Evolutionary conservation across 495 filamentous ascomycete genomes (phyloP), one percentile per base, ranked within the genome.

Genomic region (Tetracladium setigerum): DNA sequence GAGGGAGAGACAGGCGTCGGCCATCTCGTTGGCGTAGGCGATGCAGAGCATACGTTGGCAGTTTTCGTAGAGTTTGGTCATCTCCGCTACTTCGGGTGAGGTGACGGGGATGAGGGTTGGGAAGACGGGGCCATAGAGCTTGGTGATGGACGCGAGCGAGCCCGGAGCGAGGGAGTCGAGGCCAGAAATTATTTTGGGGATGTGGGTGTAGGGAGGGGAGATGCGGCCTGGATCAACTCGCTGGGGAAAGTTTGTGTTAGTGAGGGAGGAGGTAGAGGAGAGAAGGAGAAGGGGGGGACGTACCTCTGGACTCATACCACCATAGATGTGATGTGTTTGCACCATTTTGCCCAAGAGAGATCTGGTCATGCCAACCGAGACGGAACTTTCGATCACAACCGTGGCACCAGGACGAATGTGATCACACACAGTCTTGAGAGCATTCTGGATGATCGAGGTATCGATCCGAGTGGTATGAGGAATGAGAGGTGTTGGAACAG

Each of bases 31-130:
- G 45, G 56, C 65, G 43, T 62, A 67, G 22, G 66, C 59, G 44
- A 69, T 67, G 33, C 47, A 44, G 11, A 67, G 46, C 62, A 67
- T 69, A 14, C 66, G 53, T 41, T 67, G 58, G 53, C 65, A 69
- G 48, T 57, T 74, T 52, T 69, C 66, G 50, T 65, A 67, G 5
- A 69, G 50, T 54, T 69, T 69, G 11, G 57, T 65, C 66, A 69
- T 69, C 52, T 67, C 64, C 11, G 66, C 66, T 12, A 65, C 59
- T 45, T 69, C 66, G 13, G 66, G 64, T n/a, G 38, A 42, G 45
- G 64, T 63, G 10, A 66, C 63, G 7, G 63, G 51, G 41, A 67
- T 57, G 42, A 66, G 48, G 6, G 41, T 46, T 24, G 62, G 41
- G 50, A 67, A 69, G 5, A 63, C 60, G 2, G 44, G 44, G 17